Base-by-base conservation (phyloP, 495 filamentous ascomycete species). In the Immersiella caudata region DNA sequence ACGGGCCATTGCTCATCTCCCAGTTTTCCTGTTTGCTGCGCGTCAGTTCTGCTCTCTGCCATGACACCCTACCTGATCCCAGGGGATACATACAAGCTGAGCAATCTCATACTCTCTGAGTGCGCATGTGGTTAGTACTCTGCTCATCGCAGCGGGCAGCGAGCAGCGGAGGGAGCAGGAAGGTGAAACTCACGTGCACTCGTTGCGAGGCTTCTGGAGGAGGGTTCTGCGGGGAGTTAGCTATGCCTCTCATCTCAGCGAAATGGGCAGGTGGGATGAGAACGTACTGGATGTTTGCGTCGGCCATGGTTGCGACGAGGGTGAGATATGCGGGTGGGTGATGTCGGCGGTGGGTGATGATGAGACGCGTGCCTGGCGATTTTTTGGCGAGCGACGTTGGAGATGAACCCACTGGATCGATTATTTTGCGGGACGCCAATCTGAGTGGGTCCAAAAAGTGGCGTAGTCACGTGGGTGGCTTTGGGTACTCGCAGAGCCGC, bases 1-100 rank as follows among this genome's bases (percentile, higher is more conserved):
- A 72, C 26, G 74, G 74, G 21, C 74, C 74, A 58, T 74, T 74
- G 71, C 66, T 69, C 73, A 74, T 74, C 68, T 74, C 73, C 62
- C 68, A 74, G 63, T 67, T 68, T 64, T 74, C 73, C 72, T 74
- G 60, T 18, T 33, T 14, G 18, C 36, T 14, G 18, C 36, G 50
- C 8, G 26, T 52, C 18, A 60, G 40, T 24, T 6, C 22, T 18
- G 7, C 26, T 46, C 58, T 24, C 26, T 59, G 5, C 35, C 29
- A 33, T 18, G n/a, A n/a, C n/a, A n/a, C n/a, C n/a, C 25, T 0
- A n/a, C 0, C 18, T 51, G 12, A n/a, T 16, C 11, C 5, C 18
- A n/a, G n/a, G 9, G 6, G 12, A 27, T 59, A 68, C 71, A 12
- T 67, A 74, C 72, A 22, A 74, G 56, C 62, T 74, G 73, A 36